Evolutionary conservation across 805 yeast genomes (phyloP).

Genomic region (Nakazawaea holstii): DNA sequence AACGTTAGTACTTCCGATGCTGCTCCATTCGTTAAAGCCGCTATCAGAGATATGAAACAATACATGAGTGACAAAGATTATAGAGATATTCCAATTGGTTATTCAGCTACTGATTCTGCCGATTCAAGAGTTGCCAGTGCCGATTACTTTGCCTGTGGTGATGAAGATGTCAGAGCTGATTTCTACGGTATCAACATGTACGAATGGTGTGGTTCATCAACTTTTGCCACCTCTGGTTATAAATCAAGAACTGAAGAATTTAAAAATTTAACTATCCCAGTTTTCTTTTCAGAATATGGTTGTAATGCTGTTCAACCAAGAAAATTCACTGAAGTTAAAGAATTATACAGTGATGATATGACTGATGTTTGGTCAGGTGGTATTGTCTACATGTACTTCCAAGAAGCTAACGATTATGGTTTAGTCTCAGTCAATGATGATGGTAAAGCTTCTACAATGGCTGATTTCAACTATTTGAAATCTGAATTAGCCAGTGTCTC

Average conservation of each 20-base stretch:
- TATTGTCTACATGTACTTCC: slow-evolving; percentile 80
- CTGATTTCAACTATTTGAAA: slow-evolving; percentile 63
- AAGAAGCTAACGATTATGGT: slow-evolving; percentile 74
- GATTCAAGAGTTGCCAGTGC: slow-evolving; percentile 63
- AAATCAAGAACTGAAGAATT: slow-evolving; percentile 58
- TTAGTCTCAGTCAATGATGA: too few species aligned
- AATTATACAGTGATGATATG: slow-evolving; percentile 63
- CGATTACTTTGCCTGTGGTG: slow-evolving; percentile 76
- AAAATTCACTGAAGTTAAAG: slow-evolving; percentile 63
- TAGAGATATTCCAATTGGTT: slow-evolving; percentile 74
- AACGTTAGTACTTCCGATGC: slow-evolving; percentile 61
- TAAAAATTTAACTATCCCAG: slow-evolving; percentile 60
- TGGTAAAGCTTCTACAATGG: too few species aligned
- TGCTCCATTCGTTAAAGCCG: slow-evolving; percentile 80
- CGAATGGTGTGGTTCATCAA: slow-evolving; percentile 77
- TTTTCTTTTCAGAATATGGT: slow-evolving; percentile 81
- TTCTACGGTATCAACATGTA: slow-evolving; percentile 88
- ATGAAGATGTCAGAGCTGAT: slow-evolving; percentile 57
- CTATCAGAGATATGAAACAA: slow-evolving; percentile 69
- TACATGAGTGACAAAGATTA: slow-evolving; percentile 58
- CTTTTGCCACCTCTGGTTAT: slow-evolving; percentile 60
- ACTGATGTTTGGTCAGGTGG: slow-evolving; percentile 88
- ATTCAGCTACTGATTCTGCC: slow-evolving; percentile 74
- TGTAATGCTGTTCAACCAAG: slow-evolving; percentile 70
- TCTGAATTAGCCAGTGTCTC: slow-evolving; percentile 47